phyloP scores from a whole-genome alignment of 2,329 filamentous ascomycete genomes.

The Aspergillus felis region DNA sequence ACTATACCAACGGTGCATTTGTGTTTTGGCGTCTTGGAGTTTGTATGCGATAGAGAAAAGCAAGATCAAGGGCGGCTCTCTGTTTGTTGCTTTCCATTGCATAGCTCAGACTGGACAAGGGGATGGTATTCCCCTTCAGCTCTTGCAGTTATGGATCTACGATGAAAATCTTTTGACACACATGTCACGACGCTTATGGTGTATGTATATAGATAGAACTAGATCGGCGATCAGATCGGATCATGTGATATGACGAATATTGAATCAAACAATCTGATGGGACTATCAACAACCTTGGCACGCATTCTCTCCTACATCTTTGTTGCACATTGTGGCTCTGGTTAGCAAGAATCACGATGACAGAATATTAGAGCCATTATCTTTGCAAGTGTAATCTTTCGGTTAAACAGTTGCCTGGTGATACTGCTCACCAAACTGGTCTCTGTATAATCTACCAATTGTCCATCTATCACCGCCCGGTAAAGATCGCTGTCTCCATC shows the following conservation, averaged over 20 bases:
- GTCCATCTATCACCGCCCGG: neutral
- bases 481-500: neutral
- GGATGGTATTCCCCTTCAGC: constrained; percentile 5
- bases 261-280: neutral
- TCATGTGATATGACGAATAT: neutral
- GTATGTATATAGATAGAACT: neutral
- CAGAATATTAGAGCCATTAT: neutral
- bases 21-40: constrained; percentile 19
- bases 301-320: neutral
- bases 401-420: neutral
- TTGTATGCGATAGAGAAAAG: constrained; percentile 16
- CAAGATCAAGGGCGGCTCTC: constrained; percentile 10
- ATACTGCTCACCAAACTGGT: neutral
- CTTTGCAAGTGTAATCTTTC: neutral
- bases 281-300: neutral
- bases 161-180: constrained; percentile 3
- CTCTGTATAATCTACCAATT: neutral
- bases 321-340: neutral
- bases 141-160: constrained; percentile 3
- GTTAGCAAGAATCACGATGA: neutral
- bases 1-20: constrained; percentile 8
- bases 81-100: constrained; percentile 13
- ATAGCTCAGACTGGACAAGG: constrained; percentile 6
- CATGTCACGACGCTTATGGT: neutral
- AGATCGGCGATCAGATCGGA: neutral